Evolutionary conservation across 2,329 filamentous ascomycete species (phyloP).

Genomic region (Ophiostoma triangulosporum): DNA sequence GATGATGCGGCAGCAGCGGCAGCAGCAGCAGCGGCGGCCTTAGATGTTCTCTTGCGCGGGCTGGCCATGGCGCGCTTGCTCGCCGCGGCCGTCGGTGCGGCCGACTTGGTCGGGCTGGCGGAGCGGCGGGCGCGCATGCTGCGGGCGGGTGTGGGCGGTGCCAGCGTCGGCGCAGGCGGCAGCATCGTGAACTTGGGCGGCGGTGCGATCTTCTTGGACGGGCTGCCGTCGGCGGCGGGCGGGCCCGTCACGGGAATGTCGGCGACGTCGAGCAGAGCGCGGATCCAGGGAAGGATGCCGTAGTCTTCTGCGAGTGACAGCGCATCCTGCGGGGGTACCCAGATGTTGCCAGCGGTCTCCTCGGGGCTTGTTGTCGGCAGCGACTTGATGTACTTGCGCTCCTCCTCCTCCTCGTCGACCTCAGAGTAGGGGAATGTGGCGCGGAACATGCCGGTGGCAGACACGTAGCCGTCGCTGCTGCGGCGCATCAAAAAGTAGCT

Average conservation of each 20-base stretch:
- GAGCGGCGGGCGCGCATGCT: slow-evolving; percentile 40
- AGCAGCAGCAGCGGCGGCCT: slow-evolving; percentile 19
- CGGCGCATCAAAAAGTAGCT: slow-evolving; percentile 96
- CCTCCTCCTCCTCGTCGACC: slow-evolving; percentile 55
- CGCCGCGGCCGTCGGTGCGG: background rate
- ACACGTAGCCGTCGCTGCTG: slow-evolving; percentile 72
- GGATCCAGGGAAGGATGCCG: slow-evolving; percentile 72
- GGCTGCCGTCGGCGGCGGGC: slow-evolving; percentile 37
- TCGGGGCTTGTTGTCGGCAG: slow-evolving; percentile 70
- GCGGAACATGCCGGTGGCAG: slow-evolving; percentile 86
- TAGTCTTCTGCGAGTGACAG: slow-evolving; percentile 79
- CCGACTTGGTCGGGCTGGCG: slow-evolving; percentile 40
- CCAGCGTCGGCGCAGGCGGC: slow-evolving; percentile 28
- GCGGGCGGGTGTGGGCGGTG: slow-evolving; percentile 37
- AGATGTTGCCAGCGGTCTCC: slow-evolving; percentile 92
- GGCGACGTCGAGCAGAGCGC: slow-evolving; percentile 78
- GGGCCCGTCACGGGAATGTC: slow-evolving; percentile 45
- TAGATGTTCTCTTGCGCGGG: slow-evolving; percentile 40
- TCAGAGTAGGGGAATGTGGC: slow-evolving; percentile 72
- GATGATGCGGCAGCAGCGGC: slow-evolving; percentile 17
- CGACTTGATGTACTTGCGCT: slow-evolving; percentile 75
- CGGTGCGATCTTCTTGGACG: slow-evolving; percentile 62
- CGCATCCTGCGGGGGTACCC: slow-evolving; percentile 77
- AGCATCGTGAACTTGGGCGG: slow-evolving; percentile 57
- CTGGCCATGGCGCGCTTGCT: slow-evolving; percentile 31